Percentiles rank a stretch among this genome's conserved stretches.
These are phyloP conservation scores for Nakazawaea ambrosiae DNA, from an alignment of 805 yeast species.

Conservation along the genomic window DNA sequence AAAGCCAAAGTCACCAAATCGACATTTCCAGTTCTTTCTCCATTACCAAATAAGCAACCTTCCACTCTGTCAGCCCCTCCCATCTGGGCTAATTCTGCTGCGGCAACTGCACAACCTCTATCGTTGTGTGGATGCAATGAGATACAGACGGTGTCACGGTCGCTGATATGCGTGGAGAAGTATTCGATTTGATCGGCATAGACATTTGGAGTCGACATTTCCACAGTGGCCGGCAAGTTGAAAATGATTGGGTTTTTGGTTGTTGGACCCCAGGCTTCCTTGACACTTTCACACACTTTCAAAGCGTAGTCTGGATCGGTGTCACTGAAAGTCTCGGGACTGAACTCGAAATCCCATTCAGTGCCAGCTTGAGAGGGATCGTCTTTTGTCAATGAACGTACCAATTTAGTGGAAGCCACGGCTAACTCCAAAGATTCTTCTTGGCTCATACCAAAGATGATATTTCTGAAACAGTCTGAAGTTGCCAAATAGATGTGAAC, in stretches of 20 bases:
- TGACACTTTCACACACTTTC: slow-evolving; percentile 68
- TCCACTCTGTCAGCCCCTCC: slow-evolving; percentile 89
- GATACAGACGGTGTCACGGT: slow-evolving; percentile 65
- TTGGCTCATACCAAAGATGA: slow-evolving; percentile 59
- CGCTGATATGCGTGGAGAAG: slow-evolving; percentile 50
- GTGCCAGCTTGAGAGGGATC: slow-evolving; percentile 47
- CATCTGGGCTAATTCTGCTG: slow-evolving; percentile 72
- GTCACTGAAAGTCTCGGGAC: slow-evolving; percentile 76
- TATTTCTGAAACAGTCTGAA: slow-evolving; percentile 64
- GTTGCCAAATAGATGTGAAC: slow-evolving; percentile 74
- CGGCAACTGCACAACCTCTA: slow-evolving; percentile 87
- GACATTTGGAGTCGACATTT: slow-evolving; percentile 72
- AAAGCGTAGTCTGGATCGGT: slow-evolving; percentile 58
- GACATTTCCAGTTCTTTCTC: slow-evolving; percentile 85
- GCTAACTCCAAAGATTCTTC: slow-evolving; percentile 56
- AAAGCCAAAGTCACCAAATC: slow-evolving; percentile 74
- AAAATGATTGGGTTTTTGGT: slow-evolving; percentile 63
- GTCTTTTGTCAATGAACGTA: slow-evolving; percentile 64
- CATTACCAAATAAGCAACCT: slow-evolving; percentile 81
- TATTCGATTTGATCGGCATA: slow-evolving; percentile 83
- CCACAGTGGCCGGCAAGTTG: slow-evolving; percentile 82
- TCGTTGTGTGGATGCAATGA: slow-evolving; percentile 82
- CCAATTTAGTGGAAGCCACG: slow-evolving; percentile 53
- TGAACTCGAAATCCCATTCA: slow-evolving; percentile 68
- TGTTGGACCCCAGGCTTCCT: slow-evolving; percentile 67